Evolutionary conservation across 371 early-diverging fungal species (phyloP), one percentile per base, ranked within the genome.

Genomic region (Blastocladiella emersonii): DNA sequence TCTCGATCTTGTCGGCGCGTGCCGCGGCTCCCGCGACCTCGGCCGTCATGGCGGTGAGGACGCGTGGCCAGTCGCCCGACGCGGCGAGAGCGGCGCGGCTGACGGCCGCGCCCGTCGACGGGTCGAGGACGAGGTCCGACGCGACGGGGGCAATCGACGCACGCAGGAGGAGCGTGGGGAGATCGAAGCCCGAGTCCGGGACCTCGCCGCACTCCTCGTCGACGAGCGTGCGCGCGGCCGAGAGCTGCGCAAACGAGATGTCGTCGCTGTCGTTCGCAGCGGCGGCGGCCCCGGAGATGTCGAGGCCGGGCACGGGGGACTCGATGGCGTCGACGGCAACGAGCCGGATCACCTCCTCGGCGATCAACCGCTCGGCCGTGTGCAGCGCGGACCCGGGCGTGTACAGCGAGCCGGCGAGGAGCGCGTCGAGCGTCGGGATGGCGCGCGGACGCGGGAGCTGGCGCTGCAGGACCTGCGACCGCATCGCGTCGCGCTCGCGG

Each of bases 1-100:
- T 90, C 67, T 95, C 95, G n/a, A 88, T 61, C 70, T 93, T 93
- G 27, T 78, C 76, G 1, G 92, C 92, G 49, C 78, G 78, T 15
- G 77, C 71, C 2, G 91, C 89, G 62, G 89, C 85, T 60, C 80
- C 34, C 0, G 57, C 12, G 1, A 56, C 64, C n/a, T 61, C 68
- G 10, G 48, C 25, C 13, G 48, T 43, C 3, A 34, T 36, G 17
- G 63, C 62, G 12, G 72, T 65, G 23, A 68, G 27, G 67, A 68
- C 67, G 2, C 48, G 39, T 2, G 53, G 41, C 30, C 41, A n/a
- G 27, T 17, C 62, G 64, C 63, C 63, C 7, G 41, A 34, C 27
- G 12, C 27, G 32, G 23, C 41, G 2, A 59, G 25, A 2, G 5
- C 34, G 8, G 55, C 1, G 21, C 12, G 15, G 8, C 10, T 25